Conservation (phyloP, 176 grass and related monocot genomes). For the Thalia dealbata region DNA sequence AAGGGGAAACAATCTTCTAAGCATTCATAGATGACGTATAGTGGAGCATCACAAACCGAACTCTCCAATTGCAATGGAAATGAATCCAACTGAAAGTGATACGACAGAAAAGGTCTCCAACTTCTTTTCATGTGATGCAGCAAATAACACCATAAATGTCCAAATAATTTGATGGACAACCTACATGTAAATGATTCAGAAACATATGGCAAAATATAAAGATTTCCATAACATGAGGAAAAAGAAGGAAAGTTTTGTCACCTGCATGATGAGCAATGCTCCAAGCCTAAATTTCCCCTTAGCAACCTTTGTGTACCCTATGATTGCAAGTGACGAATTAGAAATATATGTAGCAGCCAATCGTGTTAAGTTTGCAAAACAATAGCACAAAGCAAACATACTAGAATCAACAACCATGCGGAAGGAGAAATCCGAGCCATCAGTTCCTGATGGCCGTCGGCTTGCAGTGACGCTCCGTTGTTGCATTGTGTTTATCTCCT, state of each 20-base stretch:
- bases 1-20: background rate
- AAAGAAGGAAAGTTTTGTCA: background rate
- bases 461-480: slow-evolving; percentile 30
- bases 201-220: background rate
- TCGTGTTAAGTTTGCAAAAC: background rate
- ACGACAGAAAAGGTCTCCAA: slow-evolving; percentile 49
- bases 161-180: slow-evolving; percentile 36
- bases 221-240: background rate
- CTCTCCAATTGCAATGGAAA: slow-evolving; percentile 75
- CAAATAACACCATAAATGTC: slow-evolving; percentile 34
- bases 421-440: slow-evolving; percentile 88
- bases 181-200: slow-evolving; percentile 25
- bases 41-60: slow-evolving; percentile 29
- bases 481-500: slow-evolving; percentile 26
- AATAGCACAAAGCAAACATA: slow-evolving; percentile 17
- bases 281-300: slow-evolving; percentile 62
- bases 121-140: slow-evolving; percentile 31
- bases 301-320: slow-evolving; percentile 83
- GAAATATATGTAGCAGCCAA: background rate
- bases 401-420: slow-evolving; percentile 94
- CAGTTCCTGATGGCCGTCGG: slow-evolving; percentile 54
- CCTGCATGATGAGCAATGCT: slow-evolving; percentile 57
- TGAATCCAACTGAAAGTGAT: slow-evolving; percentile 42
- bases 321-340: background rate
- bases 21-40: slow-evolving; percentile 18